Evolutionary conservation across 768 basidiomycete genomes (phyloP).

Genomic region (Fomitopsis serialis): DNA sequence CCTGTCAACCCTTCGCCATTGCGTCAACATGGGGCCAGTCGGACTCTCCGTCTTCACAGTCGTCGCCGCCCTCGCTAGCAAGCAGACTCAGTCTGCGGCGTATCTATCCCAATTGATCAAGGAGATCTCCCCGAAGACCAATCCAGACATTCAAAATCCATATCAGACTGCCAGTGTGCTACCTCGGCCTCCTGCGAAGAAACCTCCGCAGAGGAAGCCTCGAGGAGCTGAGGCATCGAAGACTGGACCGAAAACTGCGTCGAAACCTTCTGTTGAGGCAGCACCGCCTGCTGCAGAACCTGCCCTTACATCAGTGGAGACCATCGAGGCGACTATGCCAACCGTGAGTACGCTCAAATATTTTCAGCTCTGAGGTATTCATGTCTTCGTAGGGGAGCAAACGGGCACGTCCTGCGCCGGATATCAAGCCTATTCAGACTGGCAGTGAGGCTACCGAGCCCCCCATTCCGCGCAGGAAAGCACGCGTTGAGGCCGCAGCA

Average conservation of each 20-base stretch:
- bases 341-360: conserved; percentile 38
- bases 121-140: conserved; percentile 61
- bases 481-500: conserved; percentile 17
- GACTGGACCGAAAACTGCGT: conserved; percentile 15
- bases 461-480: conserved; percentile 12
- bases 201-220: conserved; percentile 34
- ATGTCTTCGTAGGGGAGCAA: conserved; percentile 57
- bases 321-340: conserved; percentile 75
- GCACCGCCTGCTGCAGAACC: conserved; percentile 14
- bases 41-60: conserved; percentile 34
- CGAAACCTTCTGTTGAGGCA: conserved; percentile 20
- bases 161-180: conserved; percentile 73
- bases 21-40: conserved; percentile 62
- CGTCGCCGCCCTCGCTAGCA: conserved; percentile 32
- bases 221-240: conserved; percentile 33
- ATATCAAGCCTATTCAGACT: conserved; percentile 24
- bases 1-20: conserved; percentile 72
- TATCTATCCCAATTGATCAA: conserved; percentile 69
- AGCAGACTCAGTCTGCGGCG: conserved; percentile 61
- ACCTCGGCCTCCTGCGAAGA: conserved; percentile 36
- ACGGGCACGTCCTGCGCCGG: conserved; percentile 65
- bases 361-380: not conserved
- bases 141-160: conserved; percentile 68
- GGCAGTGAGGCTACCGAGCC: conserved; percentile 26
- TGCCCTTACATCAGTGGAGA: conserved; percentile 27